phyloP scores from a whole-genome alignment of 1,284 basidiomycete species.

The Ganoderma leucocontextum region DNA sequence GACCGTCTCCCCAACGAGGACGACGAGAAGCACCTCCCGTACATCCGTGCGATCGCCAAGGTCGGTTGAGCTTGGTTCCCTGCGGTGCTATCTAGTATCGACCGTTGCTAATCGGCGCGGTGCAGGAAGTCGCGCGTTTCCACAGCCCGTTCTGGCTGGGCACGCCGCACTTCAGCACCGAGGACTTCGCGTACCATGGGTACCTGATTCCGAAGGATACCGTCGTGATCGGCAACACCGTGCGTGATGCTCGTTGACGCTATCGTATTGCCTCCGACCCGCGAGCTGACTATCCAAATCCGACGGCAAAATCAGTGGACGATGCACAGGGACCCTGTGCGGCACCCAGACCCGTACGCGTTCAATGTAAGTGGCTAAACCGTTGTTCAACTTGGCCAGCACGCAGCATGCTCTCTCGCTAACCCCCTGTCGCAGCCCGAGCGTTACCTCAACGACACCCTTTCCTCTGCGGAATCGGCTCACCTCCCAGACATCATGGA shows the following conservation, averaged over 20 bases:
- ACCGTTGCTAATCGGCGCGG: background rate
- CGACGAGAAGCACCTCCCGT: background rate
- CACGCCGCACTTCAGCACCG: background rate
- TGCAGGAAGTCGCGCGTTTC: background rate
- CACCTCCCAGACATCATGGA: background rate
- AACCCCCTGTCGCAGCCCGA: background rate
- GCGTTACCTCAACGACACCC: background rate
- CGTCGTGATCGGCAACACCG: background rate
- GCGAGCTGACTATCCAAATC: background rate
- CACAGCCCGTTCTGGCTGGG: background rate
- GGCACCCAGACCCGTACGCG: background rate
- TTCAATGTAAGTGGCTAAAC: constrained; percentile 1
- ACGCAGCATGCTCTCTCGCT: background rate
- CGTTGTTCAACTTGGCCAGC: background rate
- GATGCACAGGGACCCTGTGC: background rate
- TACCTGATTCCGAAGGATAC: constrained; percentile 1
- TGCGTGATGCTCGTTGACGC: background rate
- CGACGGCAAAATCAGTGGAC: background rate
- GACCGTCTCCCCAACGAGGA: background rate
- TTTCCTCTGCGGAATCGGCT: background rate
- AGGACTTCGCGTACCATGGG: background rate
- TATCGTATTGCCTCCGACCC: background rate
- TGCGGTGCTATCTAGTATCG: background rate
- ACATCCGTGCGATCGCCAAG: background rate
- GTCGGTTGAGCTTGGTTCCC: background rate